Base-by-base conservation (phyloP, 768 basidiomycete species). In the Xerocomus potaroensis region DNA sequence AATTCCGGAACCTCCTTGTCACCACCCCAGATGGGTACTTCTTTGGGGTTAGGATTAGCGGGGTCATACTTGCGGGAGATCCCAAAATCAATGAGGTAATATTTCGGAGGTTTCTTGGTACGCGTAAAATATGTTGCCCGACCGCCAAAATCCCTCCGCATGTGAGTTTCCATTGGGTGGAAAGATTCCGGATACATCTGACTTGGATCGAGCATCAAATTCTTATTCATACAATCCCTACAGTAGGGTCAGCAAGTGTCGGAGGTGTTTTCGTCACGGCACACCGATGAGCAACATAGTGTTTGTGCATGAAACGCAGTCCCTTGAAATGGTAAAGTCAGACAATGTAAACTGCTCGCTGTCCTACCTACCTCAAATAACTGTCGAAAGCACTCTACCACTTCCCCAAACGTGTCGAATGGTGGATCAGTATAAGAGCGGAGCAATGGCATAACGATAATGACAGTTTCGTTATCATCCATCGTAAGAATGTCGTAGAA, bases 1-100 rank as follows among this genome's bases (percentile, higher is more conserved):
- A 65, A 68, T 40, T 75, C 74, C 1, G 75, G 75, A 0, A 66
- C 68, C 1, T 69, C 60, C 45, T 65, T 67, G 54, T 80, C 76
- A 2, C 69, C 74, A 1, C 74, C 76, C 8, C 51, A 50, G 6
- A 72, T 59, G 0, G 62, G 3, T 49, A 31, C 31, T n/a, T 65
- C 68, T 0, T 53, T 53, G 0, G 71, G 68, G 0, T 57, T 41
- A 5, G 57, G 45, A 7, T 67, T 57, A 0, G 58, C 40, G 0
- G 69, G 63, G 8, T 49, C 53, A 37, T 66, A 72, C 11, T 42
- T 53, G 6, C 61, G 55, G 12, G 71, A 70, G 3, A 71, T 41
- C 3, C 69, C 70, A 32, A 72, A 70, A 45, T 71, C 70, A 47
- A 50, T 47, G 33, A 54, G 10, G 16, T 44, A 47, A 11, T 54